Evolutionary conservation across 768 basidiomycete genomes (phyloP).

Genomic region (Infundibulicybe gibba): DNA sequence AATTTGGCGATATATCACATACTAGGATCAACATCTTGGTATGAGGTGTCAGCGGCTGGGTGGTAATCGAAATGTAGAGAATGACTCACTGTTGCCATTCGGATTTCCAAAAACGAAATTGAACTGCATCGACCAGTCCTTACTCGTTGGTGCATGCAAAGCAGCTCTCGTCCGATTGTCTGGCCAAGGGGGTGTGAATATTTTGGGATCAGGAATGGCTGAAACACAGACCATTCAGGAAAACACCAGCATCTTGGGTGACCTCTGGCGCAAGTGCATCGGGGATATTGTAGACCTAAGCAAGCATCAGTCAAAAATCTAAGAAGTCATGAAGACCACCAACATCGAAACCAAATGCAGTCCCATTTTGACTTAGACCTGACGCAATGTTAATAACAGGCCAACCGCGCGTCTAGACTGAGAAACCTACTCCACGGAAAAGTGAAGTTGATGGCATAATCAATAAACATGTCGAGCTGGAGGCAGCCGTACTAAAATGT

Average conservation of each 20-base stretch:
- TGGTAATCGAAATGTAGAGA: background rate
- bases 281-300: slow-evolving; percentile 48
- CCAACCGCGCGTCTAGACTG: background rate
- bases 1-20: slow-evolving; percentile 10
- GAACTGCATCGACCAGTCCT: slow-evolving; percentile 37
- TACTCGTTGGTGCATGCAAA: slow-evolving; percentile 65
- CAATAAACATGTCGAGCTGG: slow-evolving; percentile 59
- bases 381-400: background rate
- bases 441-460: slow-evolving; percentile 72
- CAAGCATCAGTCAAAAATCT: background rate
- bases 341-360: slow-evolving; percentile 25
- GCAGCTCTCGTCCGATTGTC: slow-evolving; percentile 55
- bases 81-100: slow-evolving; percentile 21
- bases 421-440: slow-evolving; percentile 48
- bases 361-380: slow-evolving; percentile 4
- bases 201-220: background rate
- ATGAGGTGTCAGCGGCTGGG: slow-evolving; percentile 1
- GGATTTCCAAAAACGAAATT: slow-evolving; percentile 33
- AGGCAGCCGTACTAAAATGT: slow-evolving; percentile 56
- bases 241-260: slow-evolving; percentile 46
- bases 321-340: slow-evolving; percentile 9
- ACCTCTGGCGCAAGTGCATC: slow-evolving; percentile 53
- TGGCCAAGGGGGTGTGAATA: slow-evolving; percentile 13
- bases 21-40: slow-evolving; percentile 33
- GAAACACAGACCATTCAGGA: slow-evolving; percentile 53